A percentile compares a stretch with the other conserved stretches of the same genome.
phyloP scores from a whole-genome alignment of 2,329 filamentous ascomycete genomes.

The Nemania sp. region DNA sequence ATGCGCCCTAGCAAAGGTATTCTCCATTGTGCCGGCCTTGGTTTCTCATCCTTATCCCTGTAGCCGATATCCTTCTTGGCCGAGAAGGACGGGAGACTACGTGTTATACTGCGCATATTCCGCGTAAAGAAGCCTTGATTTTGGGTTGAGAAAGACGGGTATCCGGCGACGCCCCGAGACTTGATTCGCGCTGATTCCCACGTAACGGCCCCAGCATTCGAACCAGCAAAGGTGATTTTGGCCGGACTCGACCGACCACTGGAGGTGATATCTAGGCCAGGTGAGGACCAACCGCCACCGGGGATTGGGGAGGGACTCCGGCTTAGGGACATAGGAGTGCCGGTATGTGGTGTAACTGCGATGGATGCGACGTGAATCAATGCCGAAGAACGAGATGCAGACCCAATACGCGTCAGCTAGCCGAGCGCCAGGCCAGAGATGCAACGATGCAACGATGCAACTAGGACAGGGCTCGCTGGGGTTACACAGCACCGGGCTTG shows the following conservation, averaged over 20 bases:
- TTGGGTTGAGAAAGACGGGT: conserved; percentile 82
- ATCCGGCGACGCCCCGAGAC: conserved; percentile 78
- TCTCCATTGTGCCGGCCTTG: conserved; percentile 68
- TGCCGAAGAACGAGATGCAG: conserved; percentile 27
- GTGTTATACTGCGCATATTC: conserved; percentile 84
- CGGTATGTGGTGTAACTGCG: conserved; percentile 66
- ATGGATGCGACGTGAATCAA: conserved; percentile 28
- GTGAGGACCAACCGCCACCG: conserved; percentile 90
- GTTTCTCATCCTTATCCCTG: conserved; percentile 80
- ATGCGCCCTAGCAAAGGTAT: conserved; percentile 62
- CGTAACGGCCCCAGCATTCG: conserved; percentile 71
- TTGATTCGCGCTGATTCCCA: conserved; percentile 88
- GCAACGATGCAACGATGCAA: too few relatives aligned
- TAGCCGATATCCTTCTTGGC: conserved; percentile 62
- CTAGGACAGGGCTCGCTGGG: conserved; percentile 65
- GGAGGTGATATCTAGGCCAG: conserved; percentile 76
- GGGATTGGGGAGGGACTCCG: conserved; percentile 87
- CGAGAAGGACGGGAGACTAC: conserved; percentile 80
- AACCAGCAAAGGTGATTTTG: conserved; percentile 59
- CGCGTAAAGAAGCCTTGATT: conserved; percentile 89
- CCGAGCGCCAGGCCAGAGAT: conserved; percentile 46
- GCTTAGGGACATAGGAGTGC: conserved; percentile 84
- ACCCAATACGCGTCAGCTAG: conserved; percentile 28
- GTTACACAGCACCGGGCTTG: conserved; percentile 54
- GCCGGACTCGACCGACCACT: conserved; percentile 77